Evolutionary conservation across 2,329 filamentous ascomycete species (phyloP).

Genomic region (Nothopassalora personata): DNA sequence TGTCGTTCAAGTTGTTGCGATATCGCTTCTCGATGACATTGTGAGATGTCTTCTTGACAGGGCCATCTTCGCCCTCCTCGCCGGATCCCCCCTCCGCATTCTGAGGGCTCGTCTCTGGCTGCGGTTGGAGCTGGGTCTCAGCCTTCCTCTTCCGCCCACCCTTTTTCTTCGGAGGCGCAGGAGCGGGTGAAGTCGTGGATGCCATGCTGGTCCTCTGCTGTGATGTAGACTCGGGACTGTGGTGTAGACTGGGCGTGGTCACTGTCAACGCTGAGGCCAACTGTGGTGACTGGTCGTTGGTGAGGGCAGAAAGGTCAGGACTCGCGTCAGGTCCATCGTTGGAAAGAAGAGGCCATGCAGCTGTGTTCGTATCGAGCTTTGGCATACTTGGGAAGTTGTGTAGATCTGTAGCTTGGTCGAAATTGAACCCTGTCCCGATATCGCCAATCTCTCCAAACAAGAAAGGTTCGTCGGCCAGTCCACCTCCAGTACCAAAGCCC

Average conservation of each 20-base stretch:
- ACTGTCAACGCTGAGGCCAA: conserved; percentile 14
- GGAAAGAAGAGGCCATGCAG: conserved; percentile 23
- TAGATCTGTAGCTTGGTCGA: conserved; percentile 19
- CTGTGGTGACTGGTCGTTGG: conserved; percentile 20
- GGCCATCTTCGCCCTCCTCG: conserved; percentile 35
- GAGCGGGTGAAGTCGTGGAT: conserved; percentile 26
- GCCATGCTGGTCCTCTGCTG: conserved; percentile 28
- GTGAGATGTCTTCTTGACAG: conserved; percentile 85
- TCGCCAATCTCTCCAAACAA: conserved; percentile 25
- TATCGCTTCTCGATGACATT: conserved; percentile 99
- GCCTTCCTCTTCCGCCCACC: conserved; percentile 34
- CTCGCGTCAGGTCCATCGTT: conserved; percentile 14
- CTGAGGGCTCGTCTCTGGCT: conserved; percentile 16
- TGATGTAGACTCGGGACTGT: conserved; percentile 27
- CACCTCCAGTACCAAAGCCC: conserved; percentile 21
- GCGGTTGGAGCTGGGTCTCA: conserved; percentile 21
- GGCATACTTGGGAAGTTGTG: conserved; percentile 17
- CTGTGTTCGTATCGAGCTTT: conserved; percentile 23
- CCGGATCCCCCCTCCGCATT: conserved; percentile 39
- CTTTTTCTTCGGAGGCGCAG: conserved; percentile 29
- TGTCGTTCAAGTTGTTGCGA: conserved; percentile 92
- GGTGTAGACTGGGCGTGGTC: conserved; percentile 24
- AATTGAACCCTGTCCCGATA: conserved; percentile 27
- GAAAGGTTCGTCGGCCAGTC: conserved; percentile 23
- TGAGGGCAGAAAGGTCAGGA: conserved; percentile 20